Conservation (phyloP, 441 rosid species). For the Daphne laureola region DNA sequence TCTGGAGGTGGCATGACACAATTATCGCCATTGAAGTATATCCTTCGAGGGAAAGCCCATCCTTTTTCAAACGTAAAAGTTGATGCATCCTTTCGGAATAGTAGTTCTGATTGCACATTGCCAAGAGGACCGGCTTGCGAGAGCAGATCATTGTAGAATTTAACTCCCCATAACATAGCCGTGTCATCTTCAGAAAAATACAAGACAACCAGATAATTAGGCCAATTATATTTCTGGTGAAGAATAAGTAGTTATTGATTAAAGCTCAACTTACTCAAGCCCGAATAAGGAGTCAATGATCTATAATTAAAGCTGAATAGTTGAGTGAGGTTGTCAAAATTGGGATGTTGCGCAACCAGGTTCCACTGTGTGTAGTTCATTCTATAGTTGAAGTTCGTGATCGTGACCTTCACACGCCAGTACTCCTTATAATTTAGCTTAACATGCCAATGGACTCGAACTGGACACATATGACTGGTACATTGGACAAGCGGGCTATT, state of each 20-base stretch:
- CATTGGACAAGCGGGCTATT: conserved; percentile 41
- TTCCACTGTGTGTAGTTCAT: conserved; percentile 65
- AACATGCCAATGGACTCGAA: conserved; percentile 66
- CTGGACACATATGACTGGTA: conserved; percentile 63
- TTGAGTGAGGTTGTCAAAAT: conserved; percentile 61
- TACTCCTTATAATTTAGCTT: conserved; percentile 65
- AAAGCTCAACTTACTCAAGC: conserved; percentile 37
- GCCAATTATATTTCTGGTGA: not conserved
- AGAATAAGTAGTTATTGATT: no score
- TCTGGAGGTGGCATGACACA: conserved; percentile 99
- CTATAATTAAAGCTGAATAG: conserved; percentile 59
- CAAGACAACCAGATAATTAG: conserved; percentile 7
- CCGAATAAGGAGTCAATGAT: conserved; percentile 57
- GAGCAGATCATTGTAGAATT: conserved; percentile 78
- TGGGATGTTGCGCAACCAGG: conserved; percentile 65
- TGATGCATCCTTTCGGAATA: conserved; percentile 67
- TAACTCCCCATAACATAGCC: conserved; percentile 85
- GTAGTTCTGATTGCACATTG: conserved; percentile 83
- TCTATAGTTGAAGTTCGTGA: conserved; percentile 59
- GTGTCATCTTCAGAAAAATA: conserved; percentile 62
- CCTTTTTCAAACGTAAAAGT: conserved; percentile 94
- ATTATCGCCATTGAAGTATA: conserved; percentile 85
- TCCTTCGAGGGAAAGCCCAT: conserved; percentile 94
- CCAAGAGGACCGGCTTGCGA: conserved; percentile 78
- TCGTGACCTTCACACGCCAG: conserved; percentile 65